Evolutionary conservation across 2,329 filamentous ascomycete genomes (phyloP), one percentile per base, ranked within the genome.

Genomic region (Xylaria sp.): DNA sequence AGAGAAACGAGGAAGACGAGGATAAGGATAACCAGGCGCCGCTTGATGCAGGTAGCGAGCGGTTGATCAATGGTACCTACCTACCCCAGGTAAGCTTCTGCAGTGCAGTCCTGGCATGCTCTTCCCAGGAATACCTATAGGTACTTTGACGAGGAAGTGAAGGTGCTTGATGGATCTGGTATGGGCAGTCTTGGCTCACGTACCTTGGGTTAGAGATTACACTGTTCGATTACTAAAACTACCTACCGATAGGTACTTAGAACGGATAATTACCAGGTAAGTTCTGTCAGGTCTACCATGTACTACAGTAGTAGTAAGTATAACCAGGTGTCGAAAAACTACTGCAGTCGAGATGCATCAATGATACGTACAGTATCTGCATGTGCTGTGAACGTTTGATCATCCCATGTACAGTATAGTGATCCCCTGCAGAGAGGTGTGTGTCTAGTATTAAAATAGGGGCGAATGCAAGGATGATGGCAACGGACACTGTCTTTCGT

Each of bases 311-410:
- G 10, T 23, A 53, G 15, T 38, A 11, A 33, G 7, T 33, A 33
- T 33, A 33, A 33, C 33, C 23, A 56, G 10, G 2, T 38, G 49
- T 31, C 49, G 28, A 23, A 38, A 38, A 38, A 20, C 31, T 56
- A 38, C 31, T 38, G 20, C 31, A 51, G 59, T 51, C 13, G 10
- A 51, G 17, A 3, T 54, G 33, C 46, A 40, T 58, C 54, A 6
- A 42, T 42, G 36, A 36, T 56, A 48, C 44, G 46, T 61, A 23
- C 46, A 42, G 36, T 58, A 36, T 36, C 51, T 56, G 59, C 59
- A 63, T 54, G 46, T 65, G 56, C 48, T 65, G 63, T 46, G 48
- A 65, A 54, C 48, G 63, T 65, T 61, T 65, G 57, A 65, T 67
- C 54, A 54, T 63, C 28, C 44, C 53, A 63, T 51, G 58, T 42